Base-by-base conservation (phyloP, 805 yeast genomes). In the Kodamaea nitidulidarum region DNA sequence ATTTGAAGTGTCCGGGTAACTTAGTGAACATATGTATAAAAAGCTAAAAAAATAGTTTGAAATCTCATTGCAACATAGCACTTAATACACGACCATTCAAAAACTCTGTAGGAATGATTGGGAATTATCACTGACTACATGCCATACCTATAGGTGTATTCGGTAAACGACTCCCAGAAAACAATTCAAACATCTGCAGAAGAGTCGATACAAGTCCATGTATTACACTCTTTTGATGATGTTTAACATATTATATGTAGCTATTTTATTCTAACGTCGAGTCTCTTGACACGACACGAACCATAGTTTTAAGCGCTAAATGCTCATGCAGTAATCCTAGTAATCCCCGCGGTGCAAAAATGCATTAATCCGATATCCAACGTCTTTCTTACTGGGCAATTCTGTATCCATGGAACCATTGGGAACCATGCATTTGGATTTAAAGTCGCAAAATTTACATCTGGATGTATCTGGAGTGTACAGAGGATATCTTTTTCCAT, bases 101-200 rank as follows among this genome's bases (percentile, higher is more conserved):
- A 15, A 9, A 25, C 9, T 5, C n/a, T 38, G 41, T 38, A 38
- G 41, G 32, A 35, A 34, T 16, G 35, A 24, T 22, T 31, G 41
- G 41, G 41, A 38, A 38, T 50, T 70, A 74, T 74, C 78, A 48
- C 76, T 73, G 62, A 56, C 54, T 52, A 61, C 64, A 58, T 64
- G 75, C 54, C 68, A 46, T 21, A 42, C 35, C 25, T 44, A 30
- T 33, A 59, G 70, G 54, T 61, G 60, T 56, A 52, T 50, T 60
- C 65, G 77, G 77, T 75, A 76, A 76, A 76, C 80, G 76, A 73
- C 56, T 58, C 78, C 79, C 80, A 58, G 36, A 75, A 41, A 75
- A 44, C 24, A 31, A 44, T 31, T 18, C 22, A 44, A 35, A 36
- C 43, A 39, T 42, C 48, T 45, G 45, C 46, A 42, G 46, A 45